Percentiles rank a stretch among this genome's conserved stretches.
Conservation (phyloP, 2,329 filamentous ascomycete genomes). For the Chaetomiaceae sp. region DNA sequence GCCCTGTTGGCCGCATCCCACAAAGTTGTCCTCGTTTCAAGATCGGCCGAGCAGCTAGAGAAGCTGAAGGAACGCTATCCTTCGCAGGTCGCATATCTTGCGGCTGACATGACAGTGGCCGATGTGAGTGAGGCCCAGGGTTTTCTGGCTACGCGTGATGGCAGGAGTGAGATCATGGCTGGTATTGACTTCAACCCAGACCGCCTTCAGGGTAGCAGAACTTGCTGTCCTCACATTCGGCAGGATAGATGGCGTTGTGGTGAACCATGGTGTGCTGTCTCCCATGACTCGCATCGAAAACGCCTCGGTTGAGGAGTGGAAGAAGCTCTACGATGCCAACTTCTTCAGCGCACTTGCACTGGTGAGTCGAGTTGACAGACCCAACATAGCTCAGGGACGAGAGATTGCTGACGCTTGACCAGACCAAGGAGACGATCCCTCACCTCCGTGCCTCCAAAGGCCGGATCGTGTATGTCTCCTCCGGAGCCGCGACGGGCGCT, state of each 20-base stretch:
- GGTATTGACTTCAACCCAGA: slow-evolving; percentile 31
- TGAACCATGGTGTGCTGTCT: slow-evolving; percentile 83
- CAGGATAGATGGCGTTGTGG: slow-evolving; percentile 71
- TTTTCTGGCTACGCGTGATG: neutral
- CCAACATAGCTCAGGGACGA: neutral
- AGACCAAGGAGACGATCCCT: slow-evolving; percentile 68
- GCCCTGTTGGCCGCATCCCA: slow-evolving; percentile 50
- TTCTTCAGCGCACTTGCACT: slow-evolving; percentile 78
- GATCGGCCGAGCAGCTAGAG: slow-evolving; percentile 47
- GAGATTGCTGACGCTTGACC: slow-evolving; percentile 29
- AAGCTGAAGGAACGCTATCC: slow-evolving; percentile 49
- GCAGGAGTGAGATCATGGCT: neutral
- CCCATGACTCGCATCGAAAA: slow-evolving; percentile 69
- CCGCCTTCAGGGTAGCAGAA: slow-evolving; percentile 59
- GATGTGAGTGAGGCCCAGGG: slow-evolving; percentile 34
- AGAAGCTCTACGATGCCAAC: slow-evolving; percentile 72
- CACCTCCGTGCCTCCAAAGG: slow-evolving; percentile 65
- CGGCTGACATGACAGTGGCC: slow-evolving; percentile 51
- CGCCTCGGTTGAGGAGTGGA: slow-evolving; percentile 69
- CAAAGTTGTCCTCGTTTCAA: slow-evolving; percentile 56
- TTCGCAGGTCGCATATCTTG: slow-evolving; percentile 51
- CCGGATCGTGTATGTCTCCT: slow-evolving; percentile 72
- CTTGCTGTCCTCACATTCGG: slow-evolving; percentile 65
- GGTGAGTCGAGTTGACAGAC: slow-evolving; percentile 45
- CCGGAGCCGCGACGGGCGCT: slow-evolving; percentile 64